Evolutionary conservation across 257 asterid genomes (phyloP).

Genomic region (Dorcoceras hygrometricum): DNA sequence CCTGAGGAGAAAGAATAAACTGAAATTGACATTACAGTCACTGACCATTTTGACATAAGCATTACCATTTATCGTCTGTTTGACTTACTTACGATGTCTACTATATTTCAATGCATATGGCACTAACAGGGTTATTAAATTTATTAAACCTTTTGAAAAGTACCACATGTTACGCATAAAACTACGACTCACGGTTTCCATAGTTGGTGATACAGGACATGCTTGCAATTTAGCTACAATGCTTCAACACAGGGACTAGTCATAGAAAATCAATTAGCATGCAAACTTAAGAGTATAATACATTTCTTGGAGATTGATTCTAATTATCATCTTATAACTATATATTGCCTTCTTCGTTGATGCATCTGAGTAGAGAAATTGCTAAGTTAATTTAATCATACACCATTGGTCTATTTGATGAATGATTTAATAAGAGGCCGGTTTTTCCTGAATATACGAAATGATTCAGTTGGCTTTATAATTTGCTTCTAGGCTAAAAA

Average conservation of each 20-base stretch:
- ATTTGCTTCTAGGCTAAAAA: constrained; percentile 41
- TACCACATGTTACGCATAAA: too few relatives aligned
- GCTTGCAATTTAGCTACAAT: too few relatives aligned
- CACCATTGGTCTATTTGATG: not conserved
- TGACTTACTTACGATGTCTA: not conserved
- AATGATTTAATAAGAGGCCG: not conserved
- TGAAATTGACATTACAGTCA: not conserved
- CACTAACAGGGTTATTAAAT: too few relatives aligned
- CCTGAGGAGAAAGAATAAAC: not conserved
- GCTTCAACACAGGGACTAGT: too few relatives aligned
- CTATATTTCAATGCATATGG: too few relatives aligned
- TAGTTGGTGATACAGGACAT: too few relatives aligned
- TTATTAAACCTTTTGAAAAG: too few relatives aligned
- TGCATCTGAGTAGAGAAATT: not conserved
- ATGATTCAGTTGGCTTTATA: constrained; percentile 23
- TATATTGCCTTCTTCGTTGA: not conserved
- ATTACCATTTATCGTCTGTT: constrained; percentile 2
- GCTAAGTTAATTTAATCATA: not conserved
- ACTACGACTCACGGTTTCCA: too few relatives aligned
- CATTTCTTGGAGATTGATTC: not conserved
- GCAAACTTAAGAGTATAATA: not conserved
- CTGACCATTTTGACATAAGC: not conserved
- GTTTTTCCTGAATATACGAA: constrained; percentile 1
- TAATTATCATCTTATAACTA: not conserved
- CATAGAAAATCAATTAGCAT: not conserved